phyloP scores from a whole-genome alignment of 805 yeast genomes.

The Metschnikowia peoriensis region DNA sequence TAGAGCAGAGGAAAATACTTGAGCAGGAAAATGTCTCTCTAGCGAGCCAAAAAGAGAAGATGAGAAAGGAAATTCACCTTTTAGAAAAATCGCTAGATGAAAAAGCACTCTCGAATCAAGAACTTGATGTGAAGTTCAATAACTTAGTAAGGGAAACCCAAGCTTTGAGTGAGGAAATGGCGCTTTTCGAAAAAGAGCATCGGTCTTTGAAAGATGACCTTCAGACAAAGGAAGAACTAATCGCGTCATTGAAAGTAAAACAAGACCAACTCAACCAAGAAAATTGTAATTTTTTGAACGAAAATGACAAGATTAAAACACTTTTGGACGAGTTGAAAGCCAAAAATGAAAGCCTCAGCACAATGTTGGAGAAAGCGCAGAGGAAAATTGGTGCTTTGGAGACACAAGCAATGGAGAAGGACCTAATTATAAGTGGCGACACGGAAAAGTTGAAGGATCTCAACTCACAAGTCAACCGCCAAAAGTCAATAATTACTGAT shows the following conservation, averaged over 20 bases:
- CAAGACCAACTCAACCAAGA: slow-evolving; percentile 7
- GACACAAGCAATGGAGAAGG: slow-evolving; percentile 31
- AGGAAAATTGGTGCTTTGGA: slow-evolving; percentile 18
- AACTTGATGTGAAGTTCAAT: slow-evolving; percentile 17
- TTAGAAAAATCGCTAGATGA: slow-evolving; percentile 20
- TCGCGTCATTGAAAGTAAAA: slow-evolving; percentile 4
- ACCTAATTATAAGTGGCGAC: slow-evolving; percentile 31
- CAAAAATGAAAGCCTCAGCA: slow-evolving; percentile 6
- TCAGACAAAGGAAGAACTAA: neutral
- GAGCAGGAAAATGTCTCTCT: neutral
- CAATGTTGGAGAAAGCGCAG: neutral
- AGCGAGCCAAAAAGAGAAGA: neutral
- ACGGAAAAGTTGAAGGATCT: slow-evolving; percentile 29
- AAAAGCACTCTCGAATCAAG: slow-evolving; percentile 21
- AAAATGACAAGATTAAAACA: neutral
- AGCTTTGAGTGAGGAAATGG: slow-evolving; percentile 17
- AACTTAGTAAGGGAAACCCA: slow-evolving; percentile 17
- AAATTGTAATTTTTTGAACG: neutral
- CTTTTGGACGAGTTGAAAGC: neutral
- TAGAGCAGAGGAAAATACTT: neutral
- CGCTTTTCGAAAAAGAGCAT: slow-evolving; percentile 17
- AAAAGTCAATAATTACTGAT: slow-evolving; percentile 16
- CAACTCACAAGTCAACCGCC: slow-evolving; percentile 22
- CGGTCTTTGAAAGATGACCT: slow-evolving; percentile 11
- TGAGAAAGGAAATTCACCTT: neutral